Conservation (phyloP, 345 rosid genomes). For the Corchorus capsularis region DNA sequence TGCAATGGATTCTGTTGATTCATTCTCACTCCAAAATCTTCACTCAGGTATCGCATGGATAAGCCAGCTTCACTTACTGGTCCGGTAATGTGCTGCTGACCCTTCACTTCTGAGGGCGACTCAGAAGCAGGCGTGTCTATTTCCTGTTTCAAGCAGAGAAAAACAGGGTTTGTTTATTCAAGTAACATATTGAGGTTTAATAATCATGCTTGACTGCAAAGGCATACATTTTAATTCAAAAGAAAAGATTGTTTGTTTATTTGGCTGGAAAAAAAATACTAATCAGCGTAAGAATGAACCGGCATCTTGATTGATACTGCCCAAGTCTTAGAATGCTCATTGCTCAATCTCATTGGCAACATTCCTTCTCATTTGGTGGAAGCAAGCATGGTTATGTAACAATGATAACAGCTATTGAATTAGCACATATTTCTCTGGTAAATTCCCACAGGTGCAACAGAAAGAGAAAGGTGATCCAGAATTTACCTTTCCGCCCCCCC, state of each 20-base stretch:
- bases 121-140: slow-evolving; percentile 31
- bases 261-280: not conserved
- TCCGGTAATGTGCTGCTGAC: slow-evolving; percentile 9
- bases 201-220: not conserved
- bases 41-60: not conserved
- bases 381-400: not conserved
- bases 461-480: not conserved
- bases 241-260: not conserved
- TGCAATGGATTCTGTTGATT: slow-evolving; percentile 18
- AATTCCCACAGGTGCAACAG: not conserved
- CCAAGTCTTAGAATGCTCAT: not conserved
- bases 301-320: not conserved
- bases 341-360: not conserved
- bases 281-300: not conserved
- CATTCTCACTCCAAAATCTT: slow-evolving; percentile 19
- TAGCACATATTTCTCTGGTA: not conserved
- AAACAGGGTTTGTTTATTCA: not conserved
- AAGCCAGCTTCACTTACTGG: slow-evolving; percentile 14
- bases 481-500: not conserved
- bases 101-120: slow-evolving; percentile 32
- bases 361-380: not conserved
- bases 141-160: slow-evolving; percentile 43
- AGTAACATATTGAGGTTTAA: not conserved
- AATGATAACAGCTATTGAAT: not conserved
- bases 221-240: no score